phyloP scores from a whole-genome alignment of 768 basidiomycete genomes.

The Boletus edulis region DNA sequence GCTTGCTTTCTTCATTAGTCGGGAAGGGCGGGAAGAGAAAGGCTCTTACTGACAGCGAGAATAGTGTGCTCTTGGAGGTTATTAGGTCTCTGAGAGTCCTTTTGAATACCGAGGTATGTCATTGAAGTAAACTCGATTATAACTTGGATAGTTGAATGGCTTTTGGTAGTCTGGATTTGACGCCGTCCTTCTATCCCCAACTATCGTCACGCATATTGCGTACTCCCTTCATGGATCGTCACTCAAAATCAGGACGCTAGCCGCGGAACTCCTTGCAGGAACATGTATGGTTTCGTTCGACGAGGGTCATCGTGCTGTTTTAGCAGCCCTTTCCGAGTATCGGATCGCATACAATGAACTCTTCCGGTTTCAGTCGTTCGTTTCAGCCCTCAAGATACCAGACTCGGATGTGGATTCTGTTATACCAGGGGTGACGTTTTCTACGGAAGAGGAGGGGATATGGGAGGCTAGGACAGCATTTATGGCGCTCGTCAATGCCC shows the following conservation, averaged over 20 bases:
- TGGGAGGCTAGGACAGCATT: slow-evolving; percentile 82
- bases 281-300: slow-evolving; percentile 70
- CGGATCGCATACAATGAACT: slow-evolving; percentile 65
- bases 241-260: slow-evolving; percentile 64
- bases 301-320: slow-evolving; percentile 72
- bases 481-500: slow-evolving; percentile 77
- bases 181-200: slow-evolving; percentile 59
- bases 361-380: slow-evolving; percentile 78
- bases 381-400: slow-evolving; percentile 57
- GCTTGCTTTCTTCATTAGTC: slow-evolving; percentile 57
- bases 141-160: background rate
- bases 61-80: slow-evolving; percentile 65
- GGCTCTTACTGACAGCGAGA: slow-evolving; percentile 61
- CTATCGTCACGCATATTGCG: slow-evolving; percentile 67
- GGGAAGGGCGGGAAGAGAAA: slow-evolving; percentile 66
- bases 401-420: slow-evolving; percentile 38
- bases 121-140: background rate
- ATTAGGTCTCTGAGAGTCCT: slow-evolving; percentile 80
- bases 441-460: slow-evolving; percentile 59
- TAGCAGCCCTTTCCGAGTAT: slow-evolving; percentile 80
- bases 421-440: slow-evolving; percentile 32
- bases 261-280: slow-evolving; percentile 79
- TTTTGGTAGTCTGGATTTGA: slow-evolving; percentile 65
- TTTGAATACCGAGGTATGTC: slow-evolving; percentile 75
- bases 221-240: slow-evolving; percentile 68